Percentiles rank a stretch among this genome's conserved stretches.
Conservation (phyloP, 345 rosid genomes). For the Rhodomyrtus tomentosa region DNA sequence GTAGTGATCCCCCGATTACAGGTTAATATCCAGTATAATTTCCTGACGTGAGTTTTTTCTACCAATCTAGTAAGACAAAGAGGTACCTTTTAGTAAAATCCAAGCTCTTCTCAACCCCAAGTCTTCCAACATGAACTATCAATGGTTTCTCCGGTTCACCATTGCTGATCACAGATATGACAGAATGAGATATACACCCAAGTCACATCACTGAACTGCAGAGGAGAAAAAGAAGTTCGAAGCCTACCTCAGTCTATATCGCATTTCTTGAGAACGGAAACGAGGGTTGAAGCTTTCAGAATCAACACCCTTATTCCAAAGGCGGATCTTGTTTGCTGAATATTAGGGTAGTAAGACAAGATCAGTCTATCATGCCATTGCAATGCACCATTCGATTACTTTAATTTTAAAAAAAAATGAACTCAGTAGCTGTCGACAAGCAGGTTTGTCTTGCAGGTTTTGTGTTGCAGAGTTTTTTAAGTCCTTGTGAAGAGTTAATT, state of each 20-base stretch:
- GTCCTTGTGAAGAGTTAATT: neutral
- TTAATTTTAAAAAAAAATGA: neutral
- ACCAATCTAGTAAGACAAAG: neutral
- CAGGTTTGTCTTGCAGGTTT: neutral
- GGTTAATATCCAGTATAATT: neutral
- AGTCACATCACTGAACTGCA: neutral
- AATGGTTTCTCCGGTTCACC: conserved; percentile 92
- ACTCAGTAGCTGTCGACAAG: neutral
- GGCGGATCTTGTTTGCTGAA: conserved; percentile 85
- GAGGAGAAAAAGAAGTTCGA: neutral
- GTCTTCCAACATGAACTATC: conserved; percentile 86
- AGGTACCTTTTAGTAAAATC: conserved; percentile 81
- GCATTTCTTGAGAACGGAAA: conserved; percentile 70
- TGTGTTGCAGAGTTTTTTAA: neutral
- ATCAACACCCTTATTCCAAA: conserved; percentile 99
- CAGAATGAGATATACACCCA: neutral
- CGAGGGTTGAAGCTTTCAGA: conserved; percentile 86
- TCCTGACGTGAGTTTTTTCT: neutral
- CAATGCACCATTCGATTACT: neutral
- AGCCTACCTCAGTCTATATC: conserved; percentile 60
- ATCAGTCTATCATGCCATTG: neutral
- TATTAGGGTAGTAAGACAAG: neutral
- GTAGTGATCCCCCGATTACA: neutral
- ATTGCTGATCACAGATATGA: conserved; percentile 26
- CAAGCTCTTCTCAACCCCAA: conserved; percentile 95